Evolutionary conservation across 805 yeast genomes (phyloP), one percentile per base, ranked within the genome.

Genomic region (Saccharomycopsis babjevae): DNA sequence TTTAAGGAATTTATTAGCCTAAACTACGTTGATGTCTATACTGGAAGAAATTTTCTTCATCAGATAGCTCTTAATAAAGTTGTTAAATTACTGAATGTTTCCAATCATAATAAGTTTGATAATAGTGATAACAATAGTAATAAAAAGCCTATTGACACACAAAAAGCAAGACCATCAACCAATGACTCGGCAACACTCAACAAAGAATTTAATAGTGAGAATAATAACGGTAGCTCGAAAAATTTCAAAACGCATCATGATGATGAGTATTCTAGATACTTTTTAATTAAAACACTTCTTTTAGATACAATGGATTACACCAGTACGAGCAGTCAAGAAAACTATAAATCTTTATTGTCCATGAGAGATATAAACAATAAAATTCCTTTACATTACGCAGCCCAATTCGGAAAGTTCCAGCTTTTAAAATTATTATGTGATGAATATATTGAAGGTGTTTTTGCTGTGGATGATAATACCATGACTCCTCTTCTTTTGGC

Each of bases 321-420:
- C 18, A 13, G 28, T 46, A 18, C 38, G 3, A 34, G 25, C 7
- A 22, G 16, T 22, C 52, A 46, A 10, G 69, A 68, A 3, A 63
- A 66, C 1, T 61, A 72, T 15, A 65, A 66, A 22, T 57, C 59
- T n/a, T 62, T 73, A n/a, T 58, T 76, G 16, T 73, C 74, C 40
- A 69, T 73, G 16, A 81, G 78, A 67, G 96, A 88, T 71, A 77
- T 81, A 56, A 82, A 83, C 66, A 96, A 96, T 3, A 79, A 93
- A 65, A 84, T 86, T 1, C 92, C 97, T 25, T 74, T 94, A 18
- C 98, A 93, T 72, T 90, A 91, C 70, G 96, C 96, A 5, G 80
- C 96, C 2, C 85, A 82, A 62, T 67, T 75, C 58, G 85, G 85
- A 0, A 76, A 81, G 63, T 67, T 72, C 39, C 80, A 77, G 46